These are phyloP conservation scores for Mycena rebaudengoi DNA, from an alignment of 768 basidiomycete species.

Conservation along the genomic window DNA sequence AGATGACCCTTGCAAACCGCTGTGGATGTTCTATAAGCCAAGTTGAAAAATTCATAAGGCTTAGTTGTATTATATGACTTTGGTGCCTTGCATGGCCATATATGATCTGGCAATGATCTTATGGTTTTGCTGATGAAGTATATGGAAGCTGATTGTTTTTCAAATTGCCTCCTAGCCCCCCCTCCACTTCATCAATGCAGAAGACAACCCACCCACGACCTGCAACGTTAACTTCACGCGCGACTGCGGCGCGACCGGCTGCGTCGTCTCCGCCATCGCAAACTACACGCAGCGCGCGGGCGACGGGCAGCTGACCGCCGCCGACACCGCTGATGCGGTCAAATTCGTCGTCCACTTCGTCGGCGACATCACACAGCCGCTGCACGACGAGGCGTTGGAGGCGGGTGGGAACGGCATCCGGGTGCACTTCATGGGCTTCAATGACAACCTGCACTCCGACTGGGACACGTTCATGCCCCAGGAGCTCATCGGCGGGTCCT, in stretches of 20 bases:
- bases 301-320: conserved; percentile 35
- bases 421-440: conserved; percentile 30
- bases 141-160: no score
- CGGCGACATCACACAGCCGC: conserved; percentile 40
- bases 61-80: no score
- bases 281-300: conserved; percentile 42
- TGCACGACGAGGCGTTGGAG: conserved; percentile 38
- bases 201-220: conserved; percentile 37
- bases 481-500: conserved; percentile 28
- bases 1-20: no score
- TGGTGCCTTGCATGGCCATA: no score
- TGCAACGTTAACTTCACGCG: conserved; percentile 44
- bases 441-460: conserved; percentile 37
- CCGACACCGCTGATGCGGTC: conserved; percentile 43
- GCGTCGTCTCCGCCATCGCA: conserved; percentile 44
- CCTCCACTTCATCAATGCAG: conserved; percentile 48
- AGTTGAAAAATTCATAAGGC: no score
- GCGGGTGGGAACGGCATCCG: conserved; percentile 34
- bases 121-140: no score
- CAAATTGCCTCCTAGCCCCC: conserved; percentile 31
- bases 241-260: conserved; percentile 39
- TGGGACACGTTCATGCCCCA: conserved; percentile 31
- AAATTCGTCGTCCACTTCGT: conserved; percentile 43
- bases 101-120: no score
- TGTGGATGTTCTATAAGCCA: no score